These are phyloP conservation scores for Candida silvicultrix DNA, from an alignment of 805 yeast genomes.

Conservation along the genomic window DNA sequence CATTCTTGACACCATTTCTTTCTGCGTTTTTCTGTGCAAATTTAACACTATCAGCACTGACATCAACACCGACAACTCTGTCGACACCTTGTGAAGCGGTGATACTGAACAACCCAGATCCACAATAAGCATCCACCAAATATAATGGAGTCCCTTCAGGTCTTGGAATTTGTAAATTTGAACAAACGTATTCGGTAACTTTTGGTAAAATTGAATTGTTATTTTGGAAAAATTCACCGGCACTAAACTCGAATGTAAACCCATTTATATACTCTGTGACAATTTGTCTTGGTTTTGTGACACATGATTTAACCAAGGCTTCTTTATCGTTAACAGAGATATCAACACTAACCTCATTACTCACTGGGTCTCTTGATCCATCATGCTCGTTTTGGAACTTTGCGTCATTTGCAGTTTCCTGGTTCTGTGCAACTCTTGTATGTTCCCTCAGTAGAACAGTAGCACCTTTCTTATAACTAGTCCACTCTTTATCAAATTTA, in stretches of 20 bases:
- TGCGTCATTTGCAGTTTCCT: slow-evolving; percentile 16
- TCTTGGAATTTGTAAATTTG: slow-evolving; percentile 47
- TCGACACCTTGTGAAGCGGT: slow-evolving; percentile 80
- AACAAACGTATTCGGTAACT: slow-evolving; percentile 76
- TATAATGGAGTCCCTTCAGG: slow-evolving; percentile 46
- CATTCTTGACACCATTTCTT: slow-evolving; percentile 67
- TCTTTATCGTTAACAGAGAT: slow-evolving; percentile 24
- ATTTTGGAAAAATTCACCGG: slow-evolving; percentile 96
- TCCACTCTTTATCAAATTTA: slow-evolving; percentile 40
- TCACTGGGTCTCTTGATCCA: slow-evolving; percentile 39
- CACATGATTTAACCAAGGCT: slow-evolving; percentile 57
- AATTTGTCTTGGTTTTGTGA: slow-evolving; percentile 69
- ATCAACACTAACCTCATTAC: slow-evolving; percentile 28
- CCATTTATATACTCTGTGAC: slow-evolving; percentile 76
- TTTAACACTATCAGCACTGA: slow-evolving; percentile 82
- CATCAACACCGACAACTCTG: slow-evolving; percentile 88
- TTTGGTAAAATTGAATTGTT: slow-evolving; percentile 84
- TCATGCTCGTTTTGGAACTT: slow-evolving; percentile 29
- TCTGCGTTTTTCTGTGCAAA: slow-evolving; percentile 82
- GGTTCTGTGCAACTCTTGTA: slow-evolving; percentile 33
- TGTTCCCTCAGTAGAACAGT: slow-evolving; percentile 82
- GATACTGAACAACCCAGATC: slow-evolving; percentile 88
- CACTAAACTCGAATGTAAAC: slow-evolving; percentile 77
- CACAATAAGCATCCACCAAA: slow-evolving; percentile 93
- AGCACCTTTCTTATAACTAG: slow-evolving; percentile 66